These are phyloP conservation scores for Plenodomus lindquistii DNA, from an alignment of 2,329 filamentous ascomycete species.

Conservation along the genomic window DNA sequence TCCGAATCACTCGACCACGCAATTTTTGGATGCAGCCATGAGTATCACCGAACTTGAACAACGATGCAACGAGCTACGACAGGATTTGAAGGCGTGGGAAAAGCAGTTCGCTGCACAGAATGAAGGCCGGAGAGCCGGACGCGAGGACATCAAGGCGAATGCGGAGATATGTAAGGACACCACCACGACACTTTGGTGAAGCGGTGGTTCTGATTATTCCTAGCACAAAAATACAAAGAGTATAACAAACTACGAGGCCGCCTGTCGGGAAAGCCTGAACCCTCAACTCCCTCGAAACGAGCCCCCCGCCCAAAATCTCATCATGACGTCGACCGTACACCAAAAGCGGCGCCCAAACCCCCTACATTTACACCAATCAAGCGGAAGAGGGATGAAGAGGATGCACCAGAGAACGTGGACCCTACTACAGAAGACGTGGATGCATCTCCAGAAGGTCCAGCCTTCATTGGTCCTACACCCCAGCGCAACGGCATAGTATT, in stretches of 20 bases:
- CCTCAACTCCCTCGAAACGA: conserved; percentile 40
- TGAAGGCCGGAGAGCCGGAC: conserved; percentile 68
- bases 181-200: background rate
- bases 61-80: conserved; percentile 89
- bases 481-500: conserved; percentile 77
- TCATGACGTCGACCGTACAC: conserved; percentile 29
- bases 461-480: conserved; percentile 72
- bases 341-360: conserved; percentile 25
- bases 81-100: conserved; percentile 76
- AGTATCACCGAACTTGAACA: conserved; percentile 33
- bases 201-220: conserved; percentile 12
- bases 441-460: conserved; percentile 37
- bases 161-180: conserved; percentile 66
- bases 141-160: conserved; percentile 77
- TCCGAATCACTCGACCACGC: background rate
- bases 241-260: conserved; percentile 66
- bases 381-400: conserved; percentile 32
- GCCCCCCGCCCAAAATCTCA: conserved; percentile 22
- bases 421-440: conserved; percentile 12
- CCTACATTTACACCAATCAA: conserved; percentile 35
- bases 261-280: conserved; percentile 29
- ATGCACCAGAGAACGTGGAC: conserved; percentile 13
- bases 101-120: conserved; percentile 65
- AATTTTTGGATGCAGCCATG: conserved; percentile 16
- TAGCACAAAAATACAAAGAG: conserved; percentile 75